phyloP scores from a whole-genome alignment of 345 rosid genomes.

The Citrus cavaleriei region DNA sequence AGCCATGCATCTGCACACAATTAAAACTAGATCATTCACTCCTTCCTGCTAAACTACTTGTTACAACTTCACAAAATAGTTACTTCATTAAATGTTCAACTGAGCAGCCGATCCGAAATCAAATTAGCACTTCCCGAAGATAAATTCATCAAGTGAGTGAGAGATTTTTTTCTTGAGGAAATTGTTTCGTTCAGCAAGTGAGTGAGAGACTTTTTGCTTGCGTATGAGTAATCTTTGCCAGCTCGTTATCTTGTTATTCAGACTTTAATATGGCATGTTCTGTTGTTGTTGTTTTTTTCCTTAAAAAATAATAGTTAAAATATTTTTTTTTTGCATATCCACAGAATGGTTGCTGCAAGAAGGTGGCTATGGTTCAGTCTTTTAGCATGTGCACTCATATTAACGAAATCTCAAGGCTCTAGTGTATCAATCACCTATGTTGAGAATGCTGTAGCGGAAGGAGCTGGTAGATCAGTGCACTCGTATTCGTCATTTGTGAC shows the following conservation, averaged over 20 bases:
- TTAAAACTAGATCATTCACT: no score
- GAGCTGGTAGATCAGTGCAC: constrained; percentile 59
- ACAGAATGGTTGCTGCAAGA: constrained; percentile 59
- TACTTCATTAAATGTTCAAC: no score
- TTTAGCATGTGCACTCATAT: constrained; percentile 32
- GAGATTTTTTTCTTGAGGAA: no score
- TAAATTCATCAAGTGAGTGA: no score
- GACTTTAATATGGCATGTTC: not conserved
- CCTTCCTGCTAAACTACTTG: no score
- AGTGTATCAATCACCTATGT: constrained; percentile 56
- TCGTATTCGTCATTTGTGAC: not conserved
- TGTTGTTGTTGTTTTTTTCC: not conserved
- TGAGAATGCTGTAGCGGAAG: constrained; percentile 60
- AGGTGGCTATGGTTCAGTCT: constrained; percentile 40
- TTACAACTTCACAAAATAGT: no score
- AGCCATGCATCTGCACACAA: no score
- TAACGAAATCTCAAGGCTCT: constrained; percentile 41
- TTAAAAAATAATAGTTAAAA: not conserved
- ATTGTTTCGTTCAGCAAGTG: no score
- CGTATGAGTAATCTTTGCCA: not conserved
- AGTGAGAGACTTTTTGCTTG: no score
- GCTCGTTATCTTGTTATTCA: not conserved
- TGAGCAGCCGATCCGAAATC: no score
- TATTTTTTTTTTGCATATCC: not conserved
- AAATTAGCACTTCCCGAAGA: no score